Base-by-base conservation (phyloP, 768 basidiomycete species). In the Rhodotorula taiwanensis region DNA sequence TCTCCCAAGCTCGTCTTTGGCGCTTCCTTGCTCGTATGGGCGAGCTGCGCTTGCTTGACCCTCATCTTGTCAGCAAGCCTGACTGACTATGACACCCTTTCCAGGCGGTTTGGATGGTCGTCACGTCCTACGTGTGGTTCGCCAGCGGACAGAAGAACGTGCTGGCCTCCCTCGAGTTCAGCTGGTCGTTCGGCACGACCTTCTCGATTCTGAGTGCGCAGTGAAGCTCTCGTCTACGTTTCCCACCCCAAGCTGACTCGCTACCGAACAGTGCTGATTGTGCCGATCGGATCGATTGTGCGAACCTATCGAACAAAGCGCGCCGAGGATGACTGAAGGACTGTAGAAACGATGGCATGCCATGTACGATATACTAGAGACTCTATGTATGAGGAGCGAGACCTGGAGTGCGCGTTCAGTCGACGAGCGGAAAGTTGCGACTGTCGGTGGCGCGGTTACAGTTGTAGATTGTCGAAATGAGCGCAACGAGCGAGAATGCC, bases 141-240 rank as follows among this genome's bases (percentile, higher is more conserved):
- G 5, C 27, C 25, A 57, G 57, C 5, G 63, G 41, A 5, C 34
- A 55, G 15, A 2, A 4, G 16, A 64, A 59, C 42, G 33, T 64
- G 15, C 53, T 64, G 25, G 21, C 47, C 13, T 39, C 63, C 34
- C 23, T 39, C 28, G 63, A 64, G 54, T 64, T 64, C 41, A 16
- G 18, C 27, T 64, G 58, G 58, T 34, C 23, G 16, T 59, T 64
- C 28, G 54, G 58, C 6, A 39, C 58, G 42, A 52, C 49, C 5
- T 64, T 64, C 34, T 64, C 63, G 15, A 48, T 33, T 0, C 54
- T 64, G 16, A 64, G 63, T 55, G 21, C n/a, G n/a, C n/a, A n/a
- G n/a, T n/a, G n/a, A n/a, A n/a, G n/a, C n/a, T n/a, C n/a, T n/a
- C n/a, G n/a, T n/a, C n/a, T n/a, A n/a, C n/a, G n/a, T n/a, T n/a